Conservation (phyloP, 2,329 filamentous ascomycete genomes). For the Blastomyces parvus region DNA sequence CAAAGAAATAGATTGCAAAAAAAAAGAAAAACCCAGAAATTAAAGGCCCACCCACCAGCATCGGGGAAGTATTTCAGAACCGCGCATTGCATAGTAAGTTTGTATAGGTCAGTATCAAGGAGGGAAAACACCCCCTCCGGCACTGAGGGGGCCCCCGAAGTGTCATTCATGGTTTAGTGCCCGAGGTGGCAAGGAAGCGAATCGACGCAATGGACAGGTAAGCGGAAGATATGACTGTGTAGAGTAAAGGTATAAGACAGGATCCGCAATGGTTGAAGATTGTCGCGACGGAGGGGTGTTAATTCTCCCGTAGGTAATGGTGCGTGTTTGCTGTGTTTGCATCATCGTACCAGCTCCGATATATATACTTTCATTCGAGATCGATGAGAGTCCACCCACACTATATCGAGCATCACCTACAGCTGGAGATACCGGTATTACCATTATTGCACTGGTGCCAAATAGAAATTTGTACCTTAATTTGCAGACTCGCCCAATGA, state of each 20-base stretch:
- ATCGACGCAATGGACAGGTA: not conserved
- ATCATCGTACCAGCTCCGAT: no score
- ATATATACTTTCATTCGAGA: no score
- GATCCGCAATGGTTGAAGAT: not conserved
- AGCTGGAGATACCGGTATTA: not conserved
- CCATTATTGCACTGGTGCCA: not conserved
- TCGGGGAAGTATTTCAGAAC: slow-evolving; percentile 86
- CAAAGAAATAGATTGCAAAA: not conserved
- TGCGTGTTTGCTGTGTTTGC: not conserved
- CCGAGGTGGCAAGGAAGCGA: not conserved
- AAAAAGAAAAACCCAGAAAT: no score
- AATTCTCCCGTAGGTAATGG: no score
- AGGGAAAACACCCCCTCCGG: slow-evolving; percentile 71
- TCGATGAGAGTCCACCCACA: no score
- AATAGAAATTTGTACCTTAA: not conserved
- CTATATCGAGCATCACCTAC: no score
- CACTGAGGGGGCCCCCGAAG: not conserved
- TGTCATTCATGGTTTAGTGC: not conserved
- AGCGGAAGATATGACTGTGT: not conserved
- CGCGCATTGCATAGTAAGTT: slow-evolving; percentile 97
- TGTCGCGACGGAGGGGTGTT: not conserved
- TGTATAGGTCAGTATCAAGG: slow-evolving; percentile 81
- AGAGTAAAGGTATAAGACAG: not conserved
- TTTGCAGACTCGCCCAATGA: not conserved
- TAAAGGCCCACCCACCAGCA: slow-evolving; percentile 32